Evolutionary conservation across 768 basidiomycete genomes (phyloP), one percentile per base, ranked within the genome.

Genomic region (Auricularia heimuer): DNA sequence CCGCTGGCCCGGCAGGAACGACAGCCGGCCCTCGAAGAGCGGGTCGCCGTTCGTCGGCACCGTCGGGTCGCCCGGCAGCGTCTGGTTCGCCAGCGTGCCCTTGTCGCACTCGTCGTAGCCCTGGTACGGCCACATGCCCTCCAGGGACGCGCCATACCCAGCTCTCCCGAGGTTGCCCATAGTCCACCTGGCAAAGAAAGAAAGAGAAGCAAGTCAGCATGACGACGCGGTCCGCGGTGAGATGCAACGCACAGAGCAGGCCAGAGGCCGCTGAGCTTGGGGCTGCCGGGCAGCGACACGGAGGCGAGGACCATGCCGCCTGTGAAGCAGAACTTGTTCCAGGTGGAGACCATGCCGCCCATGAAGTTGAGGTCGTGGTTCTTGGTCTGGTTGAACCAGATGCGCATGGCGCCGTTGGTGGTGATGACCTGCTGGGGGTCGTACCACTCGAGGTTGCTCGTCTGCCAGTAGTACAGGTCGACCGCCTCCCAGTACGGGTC

Each of bases 241-340:
- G 29, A 29, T 29, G 29, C 29, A 4, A 36, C 64, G 4, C 39
- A 36, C 39, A 91, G 76, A 62, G 89, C 89, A 60, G 90, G 90
- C 90, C 90, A 92, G 3, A 92, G 73, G 8, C 87, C 87, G 67
- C 75, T 65, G 61, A 62, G 56, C 33, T 85, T 85, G 69, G 79
- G 83, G 8, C 76, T 72, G 0, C 91, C 91, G 7, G 91, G 91
- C 60, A 93, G 76, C 34, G 77, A 79, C n/a, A 89, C 85, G 42
- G 83, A 82, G 2, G 81, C 24, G 29, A 60, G 24, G 21, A 60
- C 24, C 56, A 60, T 60, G 21, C 34, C 29, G 29, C 24, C 56
- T 3, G 92, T 92, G 76, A 96, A 94, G 77, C 92, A 98, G 68
- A 98, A 90, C 75, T 96, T 94, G 76, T 97, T 97, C 91, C 72